A percentile compares a stretch with the other conserved stretches of the same genome.
Conservation (phyloP, 1,284 basidiomycete species). For the Fistulinella cinereoalba region DNA sequence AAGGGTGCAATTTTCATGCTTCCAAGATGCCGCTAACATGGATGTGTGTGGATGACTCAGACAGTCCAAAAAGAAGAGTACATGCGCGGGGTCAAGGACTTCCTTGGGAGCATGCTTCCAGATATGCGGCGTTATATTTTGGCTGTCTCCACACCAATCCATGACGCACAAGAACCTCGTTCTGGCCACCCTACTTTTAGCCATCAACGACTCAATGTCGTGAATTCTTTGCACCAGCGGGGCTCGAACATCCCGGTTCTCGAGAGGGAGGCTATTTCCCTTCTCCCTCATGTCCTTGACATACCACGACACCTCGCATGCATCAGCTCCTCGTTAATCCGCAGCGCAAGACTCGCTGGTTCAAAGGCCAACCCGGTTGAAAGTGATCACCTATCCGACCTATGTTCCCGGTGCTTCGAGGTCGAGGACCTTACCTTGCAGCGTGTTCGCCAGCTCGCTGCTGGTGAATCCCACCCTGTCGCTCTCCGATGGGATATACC, state of each 20-base stretch:
- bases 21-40: conserved; percentile 4
- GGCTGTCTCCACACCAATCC: conserved; percentile 59
- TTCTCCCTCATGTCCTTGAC: conserved; percentile 67
- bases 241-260: conserved; percentile 51
- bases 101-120: conserved; percentile 55
- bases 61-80: conserved; percentile 67
- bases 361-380: conserved; percentile 32
- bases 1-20: conserved; percentile 27
- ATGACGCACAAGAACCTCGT: conserved; percentile 33
- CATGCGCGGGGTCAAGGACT: conserved; percentile 68
- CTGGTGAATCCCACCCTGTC: conserved; percentile 11
- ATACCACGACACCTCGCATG: conserved; percentile 69
- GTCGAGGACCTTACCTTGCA: conserved; percentile 28
- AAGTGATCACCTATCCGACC: conserved; percentile 23
- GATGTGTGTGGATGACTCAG: conserved; percentile 37
- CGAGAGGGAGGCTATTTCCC: conserved; percentile 65
- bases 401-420: conserved; percentile 31
- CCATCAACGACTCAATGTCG: conserved; percentile 52
- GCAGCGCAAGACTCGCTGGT: conserved; percentile 46
- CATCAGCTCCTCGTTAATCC: conserved; percentile 69
- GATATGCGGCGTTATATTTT: conserved; percentile 75
- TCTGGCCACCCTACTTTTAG: conserved; percentile 37
- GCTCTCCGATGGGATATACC: conserved; percentile 18
- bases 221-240: conserved; percentile 55
- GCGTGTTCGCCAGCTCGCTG: conserved; percentile 28